These are phyloP conservation scores for Paxillus ammoniavirescens DNA, from an alignment of 768 basidiomycete genomes.

Conservation along the genomic window DNA sequence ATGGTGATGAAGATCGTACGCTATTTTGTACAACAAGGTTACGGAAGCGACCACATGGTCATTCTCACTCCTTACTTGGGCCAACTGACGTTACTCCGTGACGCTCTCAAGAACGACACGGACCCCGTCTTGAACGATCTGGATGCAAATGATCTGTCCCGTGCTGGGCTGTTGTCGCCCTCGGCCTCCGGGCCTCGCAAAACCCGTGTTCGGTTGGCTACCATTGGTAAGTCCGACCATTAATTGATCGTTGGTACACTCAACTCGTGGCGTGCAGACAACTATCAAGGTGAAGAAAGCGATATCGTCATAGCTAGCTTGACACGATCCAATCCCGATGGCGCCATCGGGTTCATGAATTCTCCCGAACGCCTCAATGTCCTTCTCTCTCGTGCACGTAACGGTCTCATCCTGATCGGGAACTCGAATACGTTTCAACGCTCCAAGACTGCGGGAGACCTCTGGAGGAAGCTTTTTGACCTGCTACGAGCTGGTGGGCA, in stretches of 20 bases:
- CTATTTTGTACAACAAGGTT: constrained; percentile 69
- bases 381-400: constrained; percentile 63
- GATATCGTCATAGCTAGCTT: constrained; percentile 64
- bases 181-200: constrained; percentile 43
- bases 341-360: constrained; percentile 71
- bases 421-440: constrained; percentile 57
- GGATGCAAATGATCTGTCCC: constrained; percentile 55
- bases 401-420: constrained; percentile 65
- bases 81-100: constrained; percentile 52
- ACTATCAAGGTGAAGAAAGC: constrained; percentile 76
- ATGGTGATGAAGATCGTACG: constrained; percentile 68
- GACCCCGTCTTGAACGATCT: constrained; percentile 66
- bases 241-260: not conserved
- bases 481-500: constrained; percentile 42
- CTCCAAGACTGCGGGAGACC: constrained; percentile 46
- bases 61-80: constrained; percentile 71
- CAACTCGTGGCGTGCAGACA: constrained; percentile 41
- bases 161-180: constrained; percentile 51
- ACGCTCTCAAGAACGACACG: constrained; percentile 40
- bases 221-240: constrained; percentile 49
- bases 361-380: constrained; percentile 71
- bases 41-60: constrained; percentile 57
- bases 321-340: constrained; percentile 53
- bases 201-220: constrained; percentile 53
- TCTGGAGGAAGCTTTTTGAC: constrained; percentile 53